phyloP scores from a whole-genome alignment of 23 red algal genomes.

The Gracilaria vermiculophylla region DNA sequence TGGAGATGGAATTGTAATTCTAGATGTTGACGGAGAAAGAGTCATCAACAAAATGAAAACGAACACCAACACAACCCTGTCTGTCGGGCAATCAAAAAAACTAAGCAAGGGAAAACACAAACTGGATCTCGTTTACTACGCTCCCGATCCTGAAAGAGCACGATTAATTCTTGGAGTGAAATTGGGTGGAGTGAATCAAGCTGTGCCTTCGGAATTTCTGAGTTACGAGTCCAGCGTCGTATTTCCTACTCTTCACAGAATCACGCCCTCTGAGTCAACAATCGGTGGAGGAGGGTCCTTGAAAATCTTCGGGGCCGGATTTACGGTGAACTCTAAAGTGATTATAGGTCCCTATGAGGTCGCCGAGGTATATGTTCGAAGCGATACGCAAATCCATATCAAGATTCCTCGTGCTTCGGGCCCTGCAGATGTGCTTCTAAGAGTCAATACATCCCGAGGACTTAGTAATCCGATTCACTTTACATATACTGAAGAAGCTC shows the following conservation, averaged over 20 bases:
- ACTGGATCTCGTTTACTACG: constrained; percentile 45
- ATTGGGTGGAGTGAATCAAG: neutral
- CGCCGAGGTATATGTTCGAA: constrained; percentile 12
- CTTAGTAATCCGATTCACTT: constrained; percentile 39
- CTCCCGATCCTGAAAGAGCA: constrained; percentile 27
- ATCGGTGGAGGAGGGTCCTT: constrained; percentile 18
- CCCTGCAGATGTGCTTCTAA: constrained; percentile 37
- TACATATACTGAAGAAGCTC: constrained; percentile 24
- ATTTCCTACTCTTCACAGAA: constrained; percentile 34
- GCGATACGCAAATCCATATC: constrained; percentile 34
- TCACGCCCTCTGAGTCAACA: constrained; percentile 22
- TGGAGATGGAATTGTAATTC: constrained; percentile 21
- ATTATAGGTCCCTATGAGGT: constrained; percentile 14
- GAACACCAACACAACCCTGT: neutral
- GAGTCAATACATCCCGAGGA: constrained; percentile 5
- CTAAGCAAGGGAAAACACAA: constrained; percentile 43
- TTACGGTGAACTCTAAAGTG: constrained; percentile 26
- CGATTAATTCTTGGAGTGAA: constrained; percentile 28
- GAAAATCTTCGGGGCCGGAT: constrained; percentile 38
- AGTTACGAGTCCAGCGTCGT: constrained; percentile 44
- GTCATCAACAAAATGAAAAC: constrained; percentile 18
- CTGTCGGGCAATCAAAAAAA: neutral
- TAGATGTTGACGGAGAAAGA: constrained; percentile 2
- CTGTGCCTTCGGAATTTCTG: constrained; percentile 9
- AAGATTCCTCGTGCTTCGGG: constrained; percentile 13